Conservation (phyloP, 306 rosid species). For the Arachis stenosperma region DNA sequence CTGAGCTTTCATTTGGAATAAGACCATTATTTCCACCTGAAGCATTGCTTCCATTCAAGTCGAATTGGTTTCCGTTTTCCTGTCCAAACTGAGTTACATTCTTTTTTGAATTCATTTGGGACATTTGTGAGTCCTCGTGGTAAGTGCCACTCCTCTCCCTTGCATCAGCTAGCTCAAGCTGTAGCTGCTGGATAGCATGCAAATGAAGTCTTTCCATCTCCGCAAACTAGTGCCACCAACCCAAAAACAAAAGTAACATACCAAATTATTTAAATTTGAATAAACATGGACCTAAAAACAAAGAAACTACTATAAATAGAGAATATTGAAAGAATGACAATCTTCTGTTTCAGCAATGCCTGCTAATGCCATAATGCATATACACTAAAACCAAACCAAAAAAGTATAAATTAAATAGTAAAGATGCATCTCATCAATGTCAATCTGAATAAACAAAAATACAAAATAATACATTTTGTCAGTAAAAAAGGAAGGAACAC, state of each 20-base stretch:
- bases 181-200: constrained; percentile 87
- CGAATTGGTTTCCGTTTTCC: constrained; percentile 72
- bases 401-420: background rate
- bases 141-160: constrained; percentile 78
- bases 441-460: background rate
- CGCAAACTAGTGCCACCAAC: constrained; percentile 63
- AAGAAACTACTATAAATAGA: constrained; percentile 1
- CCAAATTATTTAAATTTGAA: constrained; percentile 12
- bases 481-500: background rate
- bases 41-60: constrained; percentile 59
- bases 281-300: background rate
- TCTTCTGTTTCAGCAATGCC: background rate
- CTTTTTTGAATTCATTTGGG: constrained; percentile 61
- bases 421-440: background rate
- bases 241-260: constrained; percentile 30
- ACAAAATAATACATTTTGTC: background rate
- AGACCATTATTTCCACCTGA: constrained; percentile 64
- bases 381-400: constrained; percentile 2
- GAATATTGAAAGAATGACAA: background rate
- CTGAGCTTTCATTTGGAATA: constrained; percentile 70
- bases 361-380: background rate
- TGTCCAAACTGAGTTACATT: constrained; percentile 69
- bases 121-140: constrained; percentile 62
- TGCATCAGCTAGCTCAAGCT: constrained; percentile 84
- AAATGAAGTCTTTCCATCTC: constrained; percentile 94